Evolutionary conservation across 202 grass and related monocot species (phyloP), one percentile per base, ranked within the genome.

Genomic region (Cymbopogon flexuosus): DNA sequence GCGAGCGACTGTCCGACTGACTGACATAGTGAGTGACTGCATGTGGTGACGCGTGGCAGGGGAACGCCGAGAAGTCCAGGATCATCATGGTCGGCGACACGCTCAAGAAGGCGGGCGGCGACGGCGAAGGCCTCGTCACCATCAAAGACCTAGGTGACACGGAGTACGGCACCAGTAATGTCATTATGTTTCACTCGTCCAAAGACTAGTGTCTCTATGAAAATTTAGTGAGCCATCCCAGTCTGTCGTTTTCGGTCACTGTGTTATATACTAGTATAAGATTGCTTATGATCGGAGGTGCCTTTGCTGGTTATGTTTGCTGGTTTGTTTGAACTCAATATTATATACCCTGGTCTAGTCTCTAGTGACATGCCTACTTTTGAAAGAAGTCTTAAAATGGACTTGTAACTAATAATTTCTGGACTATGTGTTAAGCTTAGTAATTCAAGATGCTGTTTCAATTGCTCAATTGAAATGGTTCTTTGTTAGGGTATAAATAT

Each of bases 11-110:
- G 30, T n/a, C n/a, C n/a, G n/a, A 40, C 5, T 42, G 63, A 31
- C 7, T 68, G 0, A 18, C 49, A 36, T 36, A 36, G 35, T 37
- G 45, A 9, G 0, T 61, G 57, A 60, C 15, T 34, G 47, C 46
- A 6, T 68, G 62, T 24, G 37, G 5, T 34, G 3, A 27, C 69
- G 10, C 37, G 8, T 81, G n/a, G n/a, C 70, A 97, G 95, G 92
- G 92, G 8, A 94, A 98, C 71, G 95, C 95, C 0, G 95, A 98
- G 77, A 98, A 93, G 62, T 88, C 92, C 0, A 85, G 90, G 71
- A 98, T 98, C 49, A 89, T 98, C 75, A 94, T 98, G 95, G 92
- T 94, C 5, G 92, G 95, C 2, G 95, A 98, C 64, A 89, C 86
- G 21, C 73, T 98, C 19, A 98, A 91, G 84, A 94, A 93, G 69